Base-by-base conservation (phyloP, 495 filamentous ascomycete genomes). In the Penicillium psychrofluorescens region DNA sequence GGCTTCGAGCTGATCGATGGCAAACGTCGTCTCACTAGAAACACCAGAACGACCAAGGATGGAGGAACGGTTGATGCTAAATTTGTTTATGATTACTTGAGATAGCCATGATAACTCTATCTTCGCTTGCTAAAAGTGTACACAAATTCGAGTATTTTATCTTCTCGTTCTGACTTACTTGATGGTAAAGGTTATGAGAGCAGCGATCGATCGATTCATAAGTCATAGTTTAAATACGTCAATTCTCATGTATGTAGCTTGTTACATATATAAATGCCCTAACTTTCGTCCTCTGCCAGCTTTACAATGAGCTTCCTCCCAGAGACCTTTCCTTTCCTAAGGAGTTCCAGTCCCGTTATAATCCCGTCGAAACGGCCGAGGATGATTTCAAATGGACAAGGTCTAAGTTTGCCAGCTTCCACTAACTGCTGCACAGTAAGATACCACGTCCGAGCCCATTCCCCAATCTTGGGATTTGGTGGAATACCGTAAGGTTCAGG, bases 291-390 rank as follows among this genome's bases (percentile, higher is more conserved):
- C 4, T 22, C 22, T 22, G 22, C 22, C 22, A 22, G 22, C 22
- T 22, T 22, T 22, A 66, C 59, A 22, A 60, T 45, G 7, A 66
- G 38, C 40, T 66, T 66, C 38, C 62, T 46, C 27, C 62, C 62
- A 7, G 54, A 53, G 2, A 66, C 54, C 27, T 51, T 41, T 10
- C 58, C 55, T 1, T 38, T 43, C 27, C 54, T 49, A 1, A 66
- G 46, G 39, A 54, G 44, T 1, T 55, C 58, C 35, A 66, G 36
- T 0, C 61, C 62, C 6, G 46, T 10, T 6, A 64, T 13, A 35
- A 66, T 60, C 1, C 61, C 63, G 0, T 61, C 52, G 40, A 62
- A 63, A 4, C 44, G 13, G 11, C 56, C 59, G 1, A 38, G 22
- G 15, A 66, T 22, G 9, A 49, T 36, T 13, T 50, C 45, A 13